Conservation (phyloP, 371 early-diverging fungal species). For the Mortierella sp. region DNA sequence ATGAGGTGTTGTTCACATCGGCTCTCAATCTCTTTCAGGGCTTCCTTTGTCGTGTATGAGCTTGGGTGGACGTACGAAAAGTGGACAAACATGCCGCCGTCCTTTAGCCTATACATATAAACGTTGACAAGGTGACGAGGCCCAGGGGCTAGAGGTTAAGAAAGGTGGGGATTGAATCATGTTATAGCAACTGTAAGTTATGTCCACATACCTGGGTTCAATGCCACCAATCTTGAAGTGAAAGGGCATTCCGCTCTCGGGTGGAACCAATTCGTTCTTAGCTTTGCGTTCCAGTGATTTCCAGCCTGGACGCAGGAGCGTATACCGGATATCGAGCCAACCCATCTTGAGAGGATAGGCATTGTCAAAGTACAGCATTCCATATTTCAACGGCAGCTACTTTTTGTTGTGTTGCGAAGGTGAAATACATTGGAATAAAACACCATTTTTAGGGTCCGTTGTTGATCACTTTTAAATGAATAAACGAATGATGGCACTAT, state of each 20-base stretch:
- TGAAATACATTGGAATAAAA: too few relatives aligned
- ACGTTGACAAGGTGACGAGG: neutral
- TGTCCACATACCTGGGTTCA: slow-evolving; percentile 55
- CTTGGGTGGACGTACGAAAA: slow-evolving; percentile 56
- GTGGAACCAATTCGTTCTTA: slow-evolving; percentile 55
- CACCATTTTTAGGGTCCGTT: too few relatives aligned
- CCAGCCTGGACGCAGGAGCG: slow-evolving; percentile 50
- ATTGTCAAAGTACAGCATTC: slow-evolving; percentile 52
- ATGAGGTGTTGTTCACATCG: slow-evolving; percentile 55
- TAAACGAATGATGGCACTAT: too few relatives aligned
- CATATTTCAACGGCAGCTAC: slow-evolving; percentile 44
- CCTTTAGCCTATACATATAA: slow-evolving; percentile 45
- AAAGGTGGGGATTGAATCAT: too few relatives aligned
- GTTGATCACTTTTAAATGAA: too few relatives aligned
- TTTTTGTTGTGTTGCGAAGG: neutral
- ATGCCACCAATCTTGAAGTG: slow-evolving; percentile 59
- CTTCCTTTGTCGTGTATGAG: slow-evolving; percentile 49
- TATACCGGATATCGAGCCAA: slow-evolving; percentile 50
- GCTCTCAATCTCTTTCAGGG: slow-evolving; percentile 54
- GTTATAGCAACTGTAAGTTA: neutral
- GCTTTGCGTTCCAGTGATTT: slow-evolving; percentile 49
- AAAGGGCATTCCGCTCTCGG: slow-evolving; percentile 57
- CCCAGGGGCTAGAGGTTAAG: neutral
- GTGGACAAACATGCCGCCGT: slow-evolving; percentile 68
- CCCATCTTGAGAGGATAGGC: slow-evolving; percentile 54